Base-by-base conservation (phyloP, 225 moss, liverwort and hornwort species). In the Physcomitrellopsis africana region DNA sequence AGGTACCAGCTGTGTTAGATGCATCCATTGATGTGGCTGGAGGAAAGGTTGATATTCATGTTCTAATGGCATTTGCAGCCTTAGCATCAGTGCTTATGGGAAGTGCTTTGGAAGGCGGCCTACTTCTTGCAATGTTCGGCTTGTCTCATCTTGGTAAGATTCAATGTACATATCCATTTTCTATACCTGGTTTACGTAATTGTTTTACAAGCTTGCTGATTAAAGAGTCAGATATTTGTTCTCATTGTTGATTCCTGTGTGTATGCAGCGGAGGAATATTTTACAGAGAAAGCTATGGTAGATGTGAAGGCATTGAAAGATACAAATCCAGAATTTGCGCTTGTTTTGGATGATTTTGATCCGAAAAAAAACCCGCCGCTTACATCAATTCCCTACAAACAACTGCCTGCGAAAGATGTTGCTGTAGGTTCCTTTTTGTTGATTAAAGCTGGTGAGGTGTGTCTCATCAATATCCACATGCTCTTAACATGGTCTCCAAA, bases 41-140 rank as follows among this genome's bases (percentile, higher is more conserved):
- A 80, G 99, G 99, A 62, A 90, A 72, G 58, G 68, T 99, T 72
- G 93, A 99, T 52, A 99, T 99, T 66, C 99, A 99, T 79, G 99
- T 99, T 43, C 89, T 99, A 65, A 99, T 99, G 99, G 99, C 99
- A 51, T 87, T 95, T 69, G 99, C 99, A 77, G 93, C 99, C 47
- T 86, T 93, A 63, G 95, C 95, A 52, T 99, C 99, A 18, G 87
- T 93, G 71, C 75, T 92, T 22, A 99, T 99, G 99, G 99, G 99
- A 68, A 93, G 93, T 72, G 81, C 84, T 71, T 85, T 95, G 84
- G 99, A 99, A 83, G 99, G 99, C 77, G 99, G 95, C 43, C 85
- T 95, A 29, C 95, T 99, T 26, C 92, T 99, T 64, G 94, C 93
- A 32, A 99, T 99, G 99, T 99, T 99, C 93, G 88, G 99, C 74